phyloP scores from a whole-genome alignment of 2,329 filamentous ascomycete species.

The Scedosporium minutisporum region DNA sequence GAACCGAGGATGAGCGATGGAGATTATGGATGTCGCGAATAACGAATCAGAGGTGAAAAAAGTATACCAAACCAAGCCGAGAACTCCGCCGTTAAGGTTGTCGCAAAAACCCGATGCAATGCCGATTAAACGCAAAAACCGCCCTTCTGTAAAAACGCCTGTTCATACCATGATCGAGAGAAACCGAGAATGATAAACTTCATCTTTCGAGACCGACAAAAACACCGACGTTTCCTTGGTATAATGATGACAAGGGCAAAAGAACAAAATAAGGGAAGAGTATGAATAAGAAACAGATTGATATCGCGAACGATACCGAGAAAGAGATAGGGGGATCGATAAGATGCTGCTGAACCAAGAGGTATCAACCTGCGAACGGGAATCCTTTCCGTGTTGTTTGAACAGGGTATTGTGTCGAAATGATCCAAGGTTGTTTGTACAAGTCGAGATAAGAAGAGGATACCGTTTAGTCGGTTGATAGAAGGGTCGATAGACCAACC shows the following conservation, averaged over 20 bases:
- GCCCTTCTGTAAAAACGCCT: slow-evolving; percentile 4
- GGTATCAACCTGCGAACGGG: background rate
- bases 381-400: slow-evolving; percentile 1
- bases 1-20: background rate
- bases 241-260: background rate
- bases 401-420: slow-evolving; percentile 3
- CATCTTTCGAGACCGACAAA: slow-evolving; percentile 4
- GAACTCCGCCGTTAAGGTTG: background rate
- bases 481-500: background rate
- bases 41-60: slow-evolving; percentile 5
- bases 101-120: slow-evolving; percentile 4
- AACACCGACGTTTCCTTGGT: slow-evolving; percentile 4
- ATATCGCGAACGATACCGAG: background rate
- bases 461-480: background rate
- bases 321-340: background rate
- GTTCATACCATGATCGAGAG: slow-evolving; percentile 1
- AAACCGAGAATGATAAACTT: slow-evolving; percentile 1
- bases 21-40: slow-evolving; percentile 7
- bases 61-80: background rate
- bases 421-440: slow-evolving; percentile 3
- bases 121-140: slow-evolving; percentile 1
- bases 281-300: background rate
- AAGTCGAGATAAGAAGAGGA: slow-evolving; percentile 4
- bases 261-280: background rate
- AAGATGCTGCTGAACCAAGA: background rate